Conservation (phyloP, 2,329 filamentous ascomycete genomes). For the Teratosphaeria nubilosa region DNA sequence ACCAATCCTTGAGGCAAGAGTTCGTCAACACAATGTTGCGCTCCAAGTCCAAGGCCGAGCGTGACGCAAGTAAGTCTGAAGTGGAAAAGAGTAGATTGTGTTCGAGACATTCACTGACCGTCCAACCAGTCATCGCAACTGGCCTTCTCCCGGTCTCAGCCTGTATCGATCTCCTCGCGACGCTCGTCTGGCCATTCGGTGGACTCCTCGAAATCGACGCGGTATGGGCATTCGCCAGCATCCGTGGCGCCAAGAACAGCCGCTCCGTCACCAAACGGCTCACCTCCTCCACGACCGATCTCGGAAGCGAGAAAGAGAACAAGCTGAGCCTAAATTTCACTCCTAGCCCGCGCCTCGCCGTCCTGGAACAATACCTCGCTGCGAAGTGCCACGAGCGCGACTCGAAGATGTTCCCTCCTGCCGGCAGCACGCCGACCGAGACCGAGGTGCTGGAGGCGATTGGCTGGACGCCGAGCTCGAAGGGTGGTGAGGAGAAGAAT, state of each 20-base stretch:
- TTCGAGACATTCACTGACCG: no score
- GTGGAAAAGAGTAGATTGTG: no score
- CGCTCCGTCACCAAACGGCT: constrained; percentile 31
- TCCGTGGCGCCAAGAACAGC: constrained; percentile 34
- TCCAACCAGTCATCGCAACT: constrained; percentile 28
- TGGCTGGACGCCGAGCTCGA: constrained; percentile 31
- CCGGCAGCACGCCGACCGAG: constrained; percentile 25
- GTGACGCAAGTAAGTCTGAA: constrained; percentile 21
- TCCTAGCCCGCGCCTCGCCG: constrained; percentile 26
- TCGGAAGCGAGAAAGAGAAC: constrained; percentile 20
- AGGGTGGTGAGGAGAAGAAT: constrained; percentile 24
- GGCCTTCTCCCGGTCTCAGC: constrained; percentile 30
- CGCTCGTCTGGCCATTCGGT: constrained; percentile 29
- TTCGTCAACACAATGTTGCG: constrained; percentile 34
- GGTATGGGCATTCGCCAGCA: constrained; percentile 33
- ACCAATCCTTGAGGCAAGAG: constrained; percentile 29
- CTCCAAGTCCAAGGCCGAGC: constrained; percentile 32
- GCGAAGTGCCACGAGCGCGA: constrained; percentile 29
- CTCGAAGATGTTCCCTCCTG: constrained; percentile 25
- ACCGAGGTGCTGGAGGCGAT: constrained; percentile 33
- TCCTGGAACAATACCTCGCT: constrained; percentile 31
- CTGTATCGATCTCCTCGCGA: constrained; percentile 25
- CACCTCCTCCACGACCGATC: constrained; percentile 3
- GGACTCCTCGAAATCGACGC: constrained; percentile 27
- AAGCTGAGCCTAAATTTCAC: constrained; percentile 29